Evolutionary conservation across 2,329 filamentous ascomycete genomes (phyloP).

Genomic region (Fusarium verrucosum): DNA sequence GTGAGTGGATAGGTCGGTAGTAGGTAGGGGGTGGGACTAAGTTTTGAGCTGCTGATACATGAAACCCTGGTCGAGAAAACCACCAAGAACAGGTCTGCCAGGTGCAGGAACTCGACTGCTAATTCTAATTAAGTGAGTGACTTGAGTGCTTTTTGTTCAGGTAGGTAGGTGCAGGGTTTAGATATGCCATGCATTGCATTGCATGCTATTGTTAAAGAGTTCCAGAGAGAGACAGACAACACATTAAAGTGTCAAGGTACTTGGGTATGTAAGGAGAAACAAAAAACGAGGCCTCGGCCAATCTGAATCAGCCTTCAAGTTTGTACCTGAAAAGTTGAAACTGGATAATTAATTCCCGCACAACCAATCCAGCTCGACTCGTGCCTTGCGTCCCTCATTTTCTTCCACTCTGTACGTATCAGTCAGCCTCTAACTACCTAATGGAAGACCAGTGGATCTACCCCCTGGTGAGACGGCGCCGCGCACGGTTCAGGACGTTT

Average conservation of each 20-base stretch:
- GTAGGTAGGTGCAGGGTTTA: conserved; percentile 19
- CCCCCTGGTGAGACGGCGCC: conserved; percentile 17
- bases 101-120: conserved; percentile 9
- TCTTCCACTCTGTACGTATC: no score
- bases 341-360: conserved; percentile 29
- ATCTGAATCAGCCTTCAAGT: not conserved
- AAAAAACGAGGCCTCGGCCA: not conserved
- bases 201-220: conserved; percentile 6
- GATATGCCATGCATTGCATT: conserved; percentile 21
- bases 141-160: conserved; percentile 10
- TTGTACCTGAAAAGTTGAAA: conserved; percentile 9
- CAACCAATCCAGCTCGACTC: conserved; percentile 33
- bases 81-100: conserved; percentile 4
- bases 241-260: conserved; percentile 14
- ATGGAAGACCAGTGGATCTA: not conserved
- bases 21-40: conserved; percentile 11
- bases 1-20: no score
- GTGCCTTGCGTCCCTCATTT: conserved; percentile 27
- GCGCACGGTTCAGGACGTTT: conserved; percentile 22
- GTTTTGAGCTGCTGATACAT: conserved; percentile 28
- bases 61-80: conserved; percentile 26
- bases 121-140: not conserved
- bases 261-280: conserved; percentile 29
- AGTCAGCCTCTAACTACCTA: not conserved
- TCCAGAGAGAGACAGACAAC: not conserved